These are phyloP conservation scores for Pleurotus djamor DNA, from an alignment of 768 basidiomycete genomes.

Conservation along the genomic window DNA sequence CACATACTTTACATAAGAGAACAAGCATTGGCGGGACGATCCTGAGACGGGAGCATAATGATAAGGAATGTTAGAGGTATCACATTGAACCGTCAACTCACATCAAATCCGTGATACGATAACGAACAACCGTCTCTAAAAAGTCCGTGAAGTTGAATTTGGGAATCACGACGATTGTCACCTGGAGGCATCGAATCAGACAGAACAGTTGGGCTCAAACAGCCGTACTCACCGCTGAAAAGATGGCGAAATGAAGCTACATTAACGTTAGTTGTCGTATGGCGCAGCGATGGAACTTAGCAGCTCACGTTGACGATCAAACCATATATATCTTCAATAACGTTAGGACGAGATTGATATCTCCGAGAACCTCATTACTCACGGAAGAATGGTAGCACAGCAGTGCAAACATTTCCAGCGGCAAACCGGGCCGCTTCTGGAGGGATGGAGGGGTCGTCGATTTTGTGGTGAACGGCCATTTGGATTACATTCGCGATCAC, in stretches of 20 bases:
- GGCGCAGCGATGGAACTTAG: not conserved
- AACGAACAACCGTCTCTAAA: conserved; percentile 34
- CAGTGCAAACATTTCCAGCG: conserved; percentile 38
- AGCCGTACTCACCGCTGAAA: conserved; percentile 26
- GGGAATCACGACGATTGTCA: conserved; percentile 40
- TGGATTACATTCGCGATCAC: conserved; percentile 43
- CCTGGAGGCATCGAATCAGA: conserved; percentile 15
- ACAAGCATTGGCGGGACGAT: conserved; percentile 33
- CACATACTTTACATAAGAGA: conserved; percentile 26
- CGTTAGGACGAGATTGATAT: conserved; percentile 10
- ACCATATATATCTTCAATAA: conserved; percentile 35
- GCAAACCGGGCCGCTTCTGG: conserved; percentile 31
- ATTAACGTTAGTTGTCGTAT: not conserved
- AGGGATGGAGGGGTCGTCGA: conserved; percentile 17
- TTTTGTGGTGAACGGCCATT: conserved; percentile 29
- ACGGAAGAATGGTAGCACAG: conserved; percentile 35
- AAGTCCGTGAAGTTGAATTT: conserved; percentile 42
- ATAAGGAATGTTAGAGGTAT: not conserved
- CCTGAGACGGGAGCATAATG: conserved; percentile 10
- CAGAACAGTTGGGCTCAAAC: not conserved
- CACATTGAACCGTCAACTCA: conserved; percentile 22
- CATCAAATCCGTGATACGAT: conserved; percentile 35
- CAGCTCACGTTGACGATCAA: conserved; percentile 28
- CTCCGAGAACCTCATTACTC: conserved; percentile 8
- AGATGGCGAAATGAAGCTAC: conserved; percentile 32